These are phyloP conservation scores for Naegleria fowleri DNA, from an alignment of 208 protist species.

Conservation along the genomic window DNA sequence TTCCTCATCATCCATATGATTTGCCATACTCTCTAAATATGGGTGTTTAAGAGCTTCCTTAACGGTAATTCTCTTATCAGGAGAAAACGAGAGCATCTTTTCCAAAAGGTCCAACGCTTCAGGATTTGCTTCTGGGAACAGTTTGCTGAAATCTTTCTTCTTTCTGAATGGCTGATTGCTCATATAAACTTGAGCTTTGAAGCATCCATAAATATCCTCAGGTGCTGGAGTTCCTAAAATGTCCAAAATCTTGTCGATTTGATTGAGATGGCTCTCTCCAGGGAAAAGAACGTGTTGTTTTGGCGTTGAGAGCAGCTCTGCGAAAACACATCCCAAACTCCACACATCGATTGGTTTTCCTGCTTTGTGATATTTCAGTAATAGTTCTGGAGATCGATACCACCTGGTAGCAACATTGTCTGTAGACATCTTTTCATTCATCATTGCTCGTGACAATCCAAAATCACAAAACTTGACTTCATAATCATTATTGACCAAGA, in stretches of 20 bases:
- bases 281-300: constrained; percentile 50
- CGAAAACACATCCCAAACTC: constrained; percentile 72
- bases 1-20: not conserved
- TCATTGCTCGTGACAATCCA: constrained; percentile 8
- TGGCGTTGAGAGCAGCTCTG: constrained; percentile 44
- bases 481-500: constrained; percentile 37
- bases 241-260: constrained; percentile 56
- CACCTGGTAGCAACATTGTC: constrained; percentile 34
- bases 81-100: not conserved
- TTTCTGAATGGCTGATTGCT: not conserved
- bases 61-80: not conserved
- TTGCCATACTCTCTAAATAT: not conserved
- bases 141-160: not conserved
- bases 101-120: not conserved
- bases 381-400: constrained; percentile 30
- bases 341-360: constrained; percentile 59
- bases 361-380: constrained; percentile 28
- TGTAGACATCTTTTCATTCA: not conserved
- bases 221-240: not conserved
- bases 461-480: constrained; percentile 35
- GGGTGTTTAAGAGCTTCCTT: not conserved
- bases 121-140: constrained; percentile 1
- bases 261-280: constrained; percentile 64
- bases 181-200: constrained; percentile 9
- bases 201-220: not conserved